Evolutionary conservation across 1,139 yeast genomes (phyloP).

Genomic region (Scheffersomyces stambukii): DNA sequence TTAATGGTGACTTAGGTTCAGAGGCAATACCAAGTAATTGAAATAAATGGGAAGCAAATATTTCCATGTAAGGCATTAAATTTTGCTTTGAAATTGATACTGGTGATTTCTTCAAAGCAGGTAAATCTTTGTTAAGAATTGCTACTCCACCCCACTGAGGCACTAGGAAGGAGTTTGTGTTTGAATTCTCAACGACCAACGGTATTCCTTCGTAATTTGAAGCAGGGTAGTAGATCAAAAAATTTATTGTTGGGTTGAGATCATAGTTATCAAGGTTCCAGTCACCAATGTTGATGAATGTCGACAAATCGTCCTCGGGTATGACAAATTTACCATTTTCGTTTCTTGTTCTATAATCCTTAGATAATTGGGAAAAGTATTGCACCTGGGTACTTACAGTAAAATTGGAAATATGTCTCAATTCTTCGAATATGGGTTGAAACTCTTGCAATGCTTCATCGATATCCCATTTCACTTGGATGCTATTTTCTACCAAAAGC

Average conservation of each 20-base stretch:
- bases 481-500: conserved; percentile 39
- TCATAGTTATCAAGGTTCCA: conserved; percentile 65
- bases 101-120: conserved; percentile 18
- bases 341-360: no score
- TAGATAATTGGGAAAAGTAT: conserved; percentile 51
- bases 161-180: conserved; percentile 65
- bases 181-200: conserved; percentile 39
- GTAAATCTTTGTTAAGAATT: conserved; percentile 43
- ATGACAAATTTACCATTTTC: conserved; percentile 31
- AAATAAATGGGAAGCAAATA: conserved; percentile 72
- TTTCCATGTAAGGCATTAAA: conserved; percentile 57
- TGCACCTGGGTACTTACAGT: conserved; percentile 78
- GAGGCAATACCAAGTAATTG: conserved; percentile 65
- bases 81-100: conserved; percentile 37
- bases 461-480: conserved; percentile 37
- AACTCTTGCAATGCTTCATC: conserved; percentile 23
- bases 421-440: conserved; percentile 22
- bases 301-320: conserved; percentile 48
- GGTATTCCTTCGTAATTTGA: conserved; percentile 41
- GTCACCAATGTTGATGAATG: conserved; percentile 72
- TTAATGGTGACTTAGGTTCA: conserved; percentile 49
- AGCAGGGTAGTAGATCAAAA: conserved; percentile 60
- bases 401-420: conserved; percentile 55
- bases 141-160: conserved; percentile 89
- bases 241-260: conserved; percentile 63